Evolutionary conservation across 768 basidiomycete species (phyloP).

Genomic region (Coprinopsis cinerea): DNA sequence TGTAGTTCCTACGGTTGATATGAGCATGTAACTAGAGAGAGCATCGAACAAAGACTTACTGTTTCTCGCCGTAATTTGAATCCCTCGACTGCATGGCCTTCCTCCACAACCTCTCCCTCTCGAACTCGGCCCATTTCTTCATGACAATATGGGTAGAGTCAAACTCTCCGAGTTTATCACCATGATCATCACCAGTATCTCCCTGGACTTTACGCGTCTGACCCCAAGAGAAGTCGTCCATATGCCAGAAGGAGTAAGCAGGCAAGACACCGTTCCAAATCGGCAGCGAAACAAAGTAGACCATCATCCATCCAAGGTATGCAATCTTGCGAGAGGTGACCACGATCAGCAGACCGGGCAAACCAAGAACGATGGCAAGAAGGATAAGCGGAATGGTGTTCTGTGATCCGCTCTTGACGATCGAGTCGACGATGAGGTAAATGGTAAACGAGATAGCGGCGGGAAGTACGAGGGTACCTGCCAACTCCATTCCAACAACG

Average conservation of each 20-base stretch:
- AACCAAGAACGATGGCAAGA: slow-evolving; percentile 89
- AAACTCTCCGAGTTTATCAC: slow-evolving; percentile 96
- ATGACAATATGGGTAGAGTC: slow-evolving; percentile 96
- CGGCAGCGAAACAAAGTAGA: slow-evolving; percentile 88
- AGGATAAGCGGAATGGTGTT: slow-evolving; percentile 89
- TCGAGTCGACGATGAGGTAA: slow-evolving; percentile 84
- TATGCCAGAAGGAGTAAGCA: slow-evolving; percentile 97
- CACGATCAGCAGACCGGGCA: slow-evolving; percentile 93
- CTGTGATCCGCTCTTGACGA: slow-evolving; percentile 72
- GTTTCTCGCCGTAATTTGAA: slow-evolving; percentile 60
- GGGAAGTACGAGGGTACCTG: slow-evolving; percentile 92
- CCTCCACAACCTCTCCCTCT: slow-evolving; percentile 93
- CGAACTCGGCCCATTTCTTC: slow-evolving; percentile 99
- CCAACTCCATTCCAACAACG: slow-evolving; percentile 96
- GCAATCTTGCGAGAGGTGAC: slow-evolving; percentile 91
- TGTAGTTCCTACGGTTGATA: slow-evolving; percentile 28
- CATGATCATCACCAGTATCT: slow-evolving; percentile 63
- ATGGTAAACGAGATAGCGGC: slow-evolving; percentile 97
- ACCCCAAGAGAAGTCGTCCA: slow-evolving; percentile 98
- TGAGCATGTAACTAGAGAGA: slow-evolving; percentile 13
- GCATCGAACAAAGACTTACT: slow-evolving; percentile 38
- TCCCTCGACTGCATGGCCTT: slow-evolving; percentile 80
- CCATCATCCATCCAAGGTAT: slow-evolving; percentile 95
- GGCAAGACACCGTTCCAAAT: slow-evolving; percentile 97
- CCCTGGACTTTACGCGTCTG: slow-evolving; percentile 83